phyloP scores from a whole-genome alignment of 768 basidiomycete species.

The Floccularia luteovirens region DNA sequence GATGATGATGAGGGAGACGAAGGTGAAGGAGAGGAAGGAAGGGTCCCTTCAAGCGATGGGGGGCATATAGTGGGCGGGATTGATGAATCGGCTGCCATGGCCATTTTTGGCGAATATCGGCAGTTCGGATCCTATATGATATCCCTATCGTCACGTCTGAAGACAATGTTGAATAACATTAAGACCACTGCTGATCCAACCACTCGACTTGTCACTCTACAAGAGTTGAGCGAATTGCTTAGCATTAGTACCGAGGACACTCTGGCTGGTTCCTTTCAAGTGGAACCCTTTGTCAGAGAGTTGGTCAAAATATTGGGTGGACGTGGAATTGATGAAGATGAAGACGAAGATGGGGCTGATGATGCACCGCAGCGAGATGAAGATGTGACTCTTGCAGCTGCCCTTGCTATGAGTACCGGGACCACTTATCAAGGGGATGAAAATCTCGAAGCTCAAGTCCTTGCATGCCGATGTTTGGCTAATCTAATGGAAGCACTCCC shows the following conservation, averaged over 20 bases:
- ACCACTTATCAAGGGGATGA: slow-evolving; percentile 70
- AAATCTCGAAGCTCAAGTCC: slow-evolving; percentile 87
- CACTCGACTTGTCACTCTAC: slow-evolving; percentile 80
- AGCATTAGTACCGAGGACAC: slow-evolving; percentile 98
- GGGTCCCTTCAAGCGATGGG: slow-evolving; percentile 27
- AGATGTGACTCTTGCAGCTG: slow-evolving; percentile 85
- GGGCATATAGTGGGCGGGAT: slow-evolving; percentile 43
- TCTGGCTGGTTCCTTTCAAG: slow-evolving; percentile 90
- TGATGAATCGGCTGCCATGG: slow-evolving; percentile 68
- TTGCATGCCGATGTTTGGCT: slow-evolving; percentile 94
- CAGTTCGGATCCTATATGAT: slow-evolving; percentile 91
- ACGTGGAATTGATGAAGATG: slow-evolving; percentile 61
- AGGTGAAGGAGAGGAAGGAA: slow-evolving; percentile 29
- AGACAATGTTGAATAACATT: slow-evolving; percentile 87
- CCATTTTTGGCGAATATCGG: slow-evolving; percentile 82
- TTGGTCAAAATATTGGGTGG: slow-evolving; percentile 88
- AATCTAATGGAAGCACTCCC: slow-evolving; percentile 99
- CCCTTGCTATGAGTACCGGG: slow-evolving; percentile 74
- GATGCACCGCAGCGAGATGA: slow-evolving; percentile 58
- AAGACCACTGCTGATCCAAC: slow-evolving; percentile 78
- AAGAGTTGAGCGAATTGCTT: slow-evolving; percentile 91
- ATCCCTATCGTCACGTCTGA: slow-evolving; percentile 79
- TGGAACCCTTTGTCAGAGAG: slow-evolving; percentile 88
- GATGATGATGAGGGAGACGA: slow-evolving; percentile 41
- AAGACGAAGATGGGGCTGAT: slow-evolving; percentile 65